These are phyloP conservation scores for Herpetospermum pedunculosum DNA, from an alignment of 306 rosid genomes.

Conservation along the genomic window DNA sequence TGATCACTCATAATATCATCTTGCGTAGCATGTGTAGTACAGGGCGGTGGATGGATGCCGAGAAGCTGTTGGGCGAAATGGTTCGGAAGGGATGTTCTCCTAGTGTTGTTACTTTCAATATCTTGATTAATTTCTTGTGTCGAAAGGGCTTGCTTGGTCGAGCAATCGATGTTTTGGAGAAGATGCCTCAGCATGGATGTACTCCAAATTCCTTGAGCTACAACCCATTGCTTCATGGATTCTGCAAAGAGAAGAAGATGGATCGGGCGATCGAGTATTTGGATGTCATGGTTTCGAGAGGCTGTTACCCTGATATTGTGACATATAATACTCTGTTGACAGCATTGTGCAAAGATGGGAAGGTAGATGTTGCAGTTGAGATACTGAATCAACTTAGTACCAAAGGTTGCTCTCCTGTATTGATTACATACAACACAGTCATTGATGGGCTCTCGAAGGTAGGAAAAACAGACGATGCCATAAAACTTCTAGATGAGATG, in stretches of 20 bases:
- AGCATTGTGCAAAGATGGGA: slow-evolving; percentile 88
- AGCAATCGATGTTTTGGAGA: slow-evolving; percentile 80
- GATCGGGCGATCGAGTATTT: slow-evolving; percentile 74
- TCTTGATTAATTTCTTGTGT: slow-evolving; percentile 84
- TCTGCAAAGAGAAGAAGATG: slow-evolving; percentile 82
- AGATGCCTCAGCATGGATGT: slow-evolving; percentile 81
- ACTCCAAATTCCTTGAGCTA: slow-evolving; percentile 88
- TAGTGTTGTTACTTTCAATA: slow-evolving; percentile 94
- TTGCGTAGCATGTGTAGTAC: slow-evolving; percentile 90
- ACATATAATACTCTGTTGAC: slow-evolving; percentile 85
- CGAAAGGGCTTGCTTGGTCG: slow-evolving; percentile 72
- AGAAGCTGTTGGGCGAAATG: slow-evolving; percentile 65
- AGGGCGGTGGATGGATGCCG: slow-evolving; percentile 93
- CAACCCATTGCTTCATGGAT: slow-evolving; percentile 90
- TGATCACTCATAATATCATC: slow-evolving; percentile 65
- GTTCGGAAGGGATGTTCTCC: slow-evolving; percentile 80
- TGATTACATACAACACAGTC: slow-evolving; percentile 75
- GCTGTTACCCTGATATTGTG: slow-evolving; percentile 92
- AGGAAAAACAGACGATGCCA: slow-evolving; percentile 58
- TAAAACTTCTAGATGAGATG: slow-evolving; percentile 74
- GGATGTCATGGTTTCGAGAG: slow-evolving; percentile 78
- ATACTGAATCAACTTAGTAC: slow-evolving; percentile 66
- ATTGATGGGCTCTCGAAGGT: slow-evolving; percentile 83
- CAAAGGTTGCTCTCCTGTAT: slow-evolving; percentile 84
- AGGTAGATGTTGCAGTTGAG: slow-evolving; percentile 81